Evolutionary conservation across 2,329 filamentous ascomycete genomes (phyloP).

Genomic region (Trichoderma koningiopsis): DNA sequence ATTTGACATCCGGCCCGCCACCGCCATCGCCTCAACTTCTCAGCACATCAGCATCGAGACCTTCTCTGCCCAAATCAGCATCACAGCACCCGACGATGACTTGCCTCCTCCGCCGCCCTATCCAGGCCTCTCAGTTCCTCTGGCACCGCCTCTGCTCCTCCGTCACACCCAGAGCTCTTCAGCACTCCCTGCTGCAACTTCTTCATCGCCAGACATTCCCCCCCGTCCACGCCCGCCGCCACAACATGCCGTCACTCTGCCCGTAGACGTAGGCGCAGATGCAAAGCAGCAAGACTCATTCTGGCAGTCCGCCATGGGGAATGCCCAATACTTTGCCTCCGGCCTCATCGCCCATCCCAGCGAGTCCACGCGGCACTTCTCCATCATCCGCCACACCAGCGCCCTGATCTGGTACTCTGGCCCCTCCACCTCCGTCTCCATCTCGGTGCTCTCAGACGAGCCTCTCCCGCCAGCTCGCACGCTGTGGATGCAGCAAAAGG

Average conservation of each 20-base stretch:
- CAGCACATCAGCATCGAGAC: not conserved
- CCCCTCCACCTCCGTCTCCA: conserved; percentile 61
- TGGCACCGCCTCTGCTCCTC: conserved; percentile 3
- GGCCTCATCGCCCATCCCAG: conserved; percentile 64
- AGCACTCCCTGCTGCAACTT: not conserved
- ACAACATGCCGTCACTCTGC: not conserved
- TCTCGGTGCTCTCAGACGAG: conserved; percentile 64
- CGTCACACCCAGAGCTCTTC: conserved; percentile 21
- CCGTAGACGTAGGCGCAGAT: not conserved
- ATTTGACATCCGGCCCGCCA: not conserved
- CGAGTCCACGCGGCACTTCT: conserved; percentile 67
- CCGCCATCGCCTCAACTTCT: not conserved
- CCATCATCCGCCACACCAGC: conserved; percentile 66
- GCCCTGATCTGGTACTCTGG: conserved; percentile 68
- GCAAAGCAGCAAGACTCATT: conserved; percentile 28
- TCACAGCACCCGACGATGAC: conserved; percentile 21
- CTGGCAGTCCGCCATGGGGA: conserved; percentile 55
- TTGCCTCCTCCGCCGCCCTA: conserved; percentile 20
- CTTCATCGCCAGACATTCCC: not conserved
- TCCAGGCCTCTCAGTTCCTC: not conserved
- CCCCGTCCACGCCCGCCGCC: conserved; percentile 6
- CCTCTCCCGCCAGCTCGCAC: conserved; percentile 60
- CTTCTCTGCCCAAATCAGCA: conserved; percentile 9
- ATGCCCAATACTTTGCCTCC: conserved; percentile 66
- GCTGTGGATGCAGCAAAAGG: conserved; percentile 69